These are phyloP conservation scores for Benincasa hispida DNA, from an alignment of 306 rosid genomes.

Conservation along the genomic window DNA sequence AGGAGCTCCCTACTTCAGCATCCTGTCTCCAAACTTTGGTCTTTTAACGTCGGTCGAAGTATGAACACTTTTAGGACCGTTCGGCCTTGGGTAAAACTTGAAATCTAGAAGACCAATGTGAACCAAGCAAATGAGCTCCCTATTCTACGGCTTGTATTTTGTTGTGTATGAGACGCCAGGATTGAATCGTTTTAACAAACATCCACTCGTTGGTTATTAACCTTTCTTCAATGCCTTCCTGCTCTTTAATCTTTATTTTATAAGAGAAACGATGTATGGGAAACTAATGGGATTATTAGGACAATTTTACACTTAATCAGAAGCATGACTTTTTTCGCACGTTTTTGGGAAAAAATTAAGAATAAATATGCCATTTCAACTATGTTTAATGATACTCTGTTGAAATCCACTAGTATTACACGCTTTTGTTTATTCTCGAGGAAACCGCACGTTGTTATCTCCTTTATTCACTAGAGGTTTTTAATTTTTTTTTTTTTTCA, in stretches of 20 bases:
- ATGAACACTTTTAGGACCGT: not conserved
- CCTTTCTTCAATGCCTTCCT: not conserved
- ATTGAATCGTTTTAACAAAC: not conserved
- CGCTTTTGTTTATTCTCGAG: too few relatives aligned
- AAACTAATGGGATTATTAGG: too few relatives aligned
- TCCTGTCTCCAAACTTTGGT: too few relatives aligned
- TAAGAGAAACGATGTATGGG: not conserved
- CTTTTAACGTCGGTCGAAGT: not conserved
- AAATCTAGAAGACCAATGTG: not conserved
- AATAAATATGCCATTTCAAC: too few relatives aligned
- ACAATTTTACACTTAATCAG: too few relatives aligned
- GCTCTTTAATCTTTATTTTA: not conserved
- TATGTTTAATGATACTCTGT: too few relatives aligned
- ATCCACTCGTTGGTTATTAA: not conserved
- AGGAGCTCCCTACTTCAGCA: not conserved
- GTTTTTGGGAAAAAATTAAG: too few relatives aligned
- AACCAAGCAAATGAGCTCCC: not conserved
- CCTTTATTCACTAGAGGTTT: too few relatives aligned
- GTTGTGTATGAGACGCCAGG: not conserved
- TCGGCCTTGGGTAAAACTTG: not conserved
- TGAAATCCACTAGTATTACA: too few relatives aligned
- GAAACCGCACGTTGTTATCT: too few relatives aligned
- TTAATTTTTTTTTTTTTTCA: too few relatives aligned
- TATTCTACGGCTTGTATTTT: not conserved
- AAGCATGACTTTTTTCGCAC: too few relatives aligned